These are phyloP conservation scores for Aurifilum marmelostoma DNA, from an alignment of 2,329 filamentous ascomycete species.

Conservation along the genomic window DNA sequence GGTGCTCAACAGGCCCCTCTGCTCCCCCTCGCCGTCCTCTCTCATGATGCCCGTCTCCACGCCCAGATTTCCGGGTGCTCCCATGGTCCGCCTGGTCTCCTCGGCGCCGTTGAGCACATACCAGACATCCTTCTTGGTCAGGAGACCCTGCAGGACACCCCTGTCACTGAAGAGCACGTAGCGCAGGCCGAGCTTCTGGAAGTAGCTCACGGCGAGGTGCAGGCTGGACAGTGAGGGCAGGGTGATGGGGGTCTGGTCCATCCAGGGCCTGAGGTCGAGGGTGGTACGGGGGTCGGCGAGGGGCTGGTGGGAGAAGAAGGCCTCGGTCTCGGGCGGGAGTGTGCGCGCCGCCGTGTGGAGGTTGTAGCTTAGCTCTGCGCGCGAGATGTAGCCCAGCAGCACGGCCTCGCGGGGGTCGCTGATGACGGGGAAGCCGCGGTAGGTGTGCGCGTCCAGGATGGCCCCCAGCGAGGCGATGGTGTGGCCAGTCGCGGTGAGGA, in stretches of 20 bases:
- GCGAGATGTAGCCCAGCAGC: constrained; percentile 90
- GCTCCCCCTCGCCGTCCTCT: constrained; percentile 46
- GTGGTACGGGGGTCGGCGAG: constrained; percentile 76
- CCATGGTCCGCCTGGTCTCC: constrained; percentile 54
- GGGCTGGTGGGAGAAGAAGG: constrained; percentile 82
- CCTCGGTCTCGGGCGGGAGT: constrained; percentile 72
- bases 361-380: constrained; percentile 85
- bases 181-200: constrained; percentile 88
- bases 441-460: constrained; percentile 73
- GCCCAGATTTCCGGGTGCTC: constrained; percentile 27
- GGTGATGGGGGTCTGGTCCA: constrained; percentile 97
- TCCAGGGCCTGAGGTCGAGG: constrained; percentile 92
- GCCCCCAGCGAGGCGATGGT: constrained; percentile 76
- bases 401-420: constrained; percentile 75
- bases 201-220: constrained; percentile 87
- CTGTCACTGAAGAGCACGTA: constrained; percentile 88
- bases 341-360: constrained; percentile 64
- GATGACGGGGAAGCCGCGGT: constrained; percentile 91
- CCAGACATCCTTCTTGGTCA: constrained; percentile 99
- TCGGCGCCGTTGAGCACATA: constrained; percentile 83
- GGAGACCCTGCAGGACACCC: constrained; percentile 78
- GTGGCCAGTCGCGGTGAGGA: constrained; percentile 85
- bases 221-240: constrained; percentile 76
- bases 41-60: constrained; percentile 43
- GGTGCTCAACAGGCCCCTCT: constrained; percentile 46